These are phyloP conservation scores for Lasiosphaeria miniovina DNA, from an alignment of 495 filamentous ascomycete genomes.

Conservation along the genomic window DNA sequence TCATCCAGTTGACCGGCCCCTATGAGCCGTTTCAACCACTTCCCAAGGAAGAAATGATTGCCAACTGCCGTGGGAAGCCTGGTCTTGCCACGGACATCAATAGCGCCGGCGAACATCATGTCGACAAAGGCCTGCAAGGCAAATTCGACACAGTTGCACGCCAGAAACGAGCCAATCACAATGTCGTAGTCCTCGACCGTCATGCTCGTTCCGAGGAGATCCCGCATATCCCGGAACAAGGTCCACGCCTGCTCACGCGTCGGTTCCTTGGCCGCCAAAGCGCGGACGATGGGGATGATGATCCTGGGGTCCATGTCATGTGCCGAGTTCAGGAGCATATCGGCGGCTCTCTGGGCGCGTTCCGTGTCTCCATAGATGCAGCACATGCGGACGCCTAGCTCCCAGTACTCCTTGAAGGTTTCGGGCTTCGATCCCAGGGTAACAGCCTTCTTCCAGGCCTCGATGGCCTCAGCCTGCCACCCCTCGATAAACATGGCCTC, in stretches of 20 bases:
- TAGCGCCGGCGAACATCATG: constrained; percentile 69
- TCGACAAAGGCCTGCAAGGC: constrained; percentile 75
- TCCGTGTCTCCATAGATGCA: constrained; percentile 56
- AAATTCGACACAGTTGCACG: constrained; percentile 55
- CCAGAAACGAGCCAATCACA: constrained; percentile 61
- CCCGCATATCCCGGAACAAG: constrained; percentile 60
- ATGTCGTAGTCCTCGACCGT: constrained; percentile 72
- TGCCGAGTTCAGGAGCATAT: constrained; percentile 52
- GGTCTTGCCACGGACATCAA: constrained; percentile 41
- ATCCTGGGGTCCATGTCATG: constrained; percentile 52
- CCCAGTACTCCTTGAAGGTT: constrained; percentile 56
- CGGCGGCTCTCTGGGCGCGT: constrained; percentile 60
- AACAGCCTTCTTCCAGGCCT: constrained; percentile 61
- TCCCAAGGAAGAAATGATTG: constrained; percentile 77
- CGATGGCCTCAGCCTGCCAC: constrained; percentile 56
- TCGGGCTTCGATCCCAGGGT: constrained; percentile 53
- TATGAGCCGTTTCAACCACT: constrained; percentile 77
- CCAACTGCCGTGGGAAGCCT: constrained; percentile 59
- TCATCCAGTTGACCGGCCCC: constrained; percentile 67
- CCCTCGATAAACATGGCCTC: constrained; percentile 61
- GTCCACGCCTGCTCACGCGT: constrained; percentile 59
- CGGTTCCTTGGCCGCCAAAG: constrained; percentile 34
- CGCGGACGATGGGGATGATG: constrained; percentile 63
- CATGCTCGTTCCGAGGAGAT: constrained; percentile 58
- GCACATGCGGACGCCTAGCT: constrained; percentile 67